phyloP scores from a whole-genome alignment of 768 basidiomycete species.

The Pisolithus orientalis region DNA sequence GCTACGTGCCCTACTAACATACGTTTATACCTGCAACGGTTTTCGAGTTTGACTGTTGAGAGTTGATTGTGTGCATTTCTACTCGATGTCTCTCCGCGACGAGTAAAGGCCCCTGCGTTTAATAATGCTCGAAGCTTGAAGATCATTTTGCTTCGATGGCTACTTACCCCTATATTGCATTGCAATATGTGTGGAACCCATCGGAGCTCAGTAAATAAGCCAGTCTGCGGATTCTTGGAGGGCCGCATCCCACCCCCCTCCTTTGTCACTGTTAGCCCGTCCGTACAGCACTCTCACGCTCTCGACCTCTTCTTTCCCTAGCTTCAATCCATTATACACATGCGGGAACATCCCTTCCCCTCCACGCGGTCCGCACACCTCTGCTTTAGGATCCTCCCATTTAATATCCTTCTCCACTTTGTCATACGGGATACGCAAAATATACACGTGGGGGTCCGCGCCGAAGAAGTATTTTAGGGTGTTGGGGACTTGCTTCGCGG shows the following conservation, averaged over 20 bases:
- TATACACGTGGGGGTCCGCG: slow-evolving; percentile 31
- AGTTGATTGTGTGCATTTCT: no score
- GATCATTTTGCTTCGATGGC: no score
- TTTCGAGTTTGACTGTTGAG: no score
- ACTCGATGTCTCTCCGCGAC: no score
- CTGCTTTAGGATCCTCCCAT: slow-evolving; percentile 44
- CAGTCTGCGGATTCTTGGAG: slow-evolving; percentile 21
- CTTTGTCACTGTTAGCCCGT: neutral
- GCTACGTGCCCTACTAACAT: no score
- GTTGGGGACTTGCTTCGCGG: slow-evolving; percentile 40
- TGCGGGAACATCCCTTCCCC: slow-evolving; percentile 49
- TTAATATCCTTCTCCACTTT: slow-evolving; percentile 34
- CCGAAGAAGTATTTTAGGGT: slow-evolving; percentile 44
- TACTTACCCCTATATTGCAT: no score
- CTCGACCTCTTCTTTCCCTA: slow-evolving; percentile 43
- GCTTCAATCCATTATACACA: slow-evolving; percentile 38
- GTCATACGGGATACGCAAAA: slow-evolving; percentile 39
- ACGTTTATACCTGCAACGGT: no score
- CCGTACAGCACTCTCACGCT: slow-evolving; percentile 28
- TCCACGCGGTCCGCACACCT: slow-evolving; percentile 35
- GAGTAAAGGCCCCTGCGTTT: no score
- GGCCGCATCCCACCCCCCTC: slow-evolving; percentile 28
- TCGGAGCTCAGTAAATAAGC: slow-evolving; percentile 27
- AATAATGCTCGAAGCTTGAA: no score
- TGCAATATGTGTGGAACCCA: no score